Percentiles rank a stretch among this genome's conserved stretches.
Conservation (phyloP, 257 asterid species). For the Ballota nigra region DNA sequence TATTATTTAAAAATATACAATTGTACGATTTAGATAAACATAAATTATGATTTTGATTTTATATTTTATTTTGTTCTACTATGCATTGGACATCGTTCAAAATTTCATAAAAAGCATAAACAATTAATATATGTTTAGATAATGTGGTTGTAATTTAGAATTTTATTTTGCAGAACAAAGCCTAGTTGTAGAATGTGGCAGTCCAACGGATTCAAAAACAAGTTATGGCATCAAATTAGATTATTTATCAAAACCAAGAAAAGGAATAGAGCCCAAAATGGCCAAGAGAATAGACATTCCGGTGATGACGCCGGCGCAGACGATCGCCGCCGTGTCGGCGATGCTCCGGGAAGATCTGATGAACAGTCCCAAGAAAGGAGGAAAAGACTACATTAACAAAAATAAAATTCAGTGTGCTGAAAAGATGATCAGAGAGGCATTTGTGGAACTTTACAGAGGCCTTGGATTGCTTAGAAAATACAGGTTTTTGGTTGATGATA, state of each 20-base stretch:
- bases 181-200: too few relatives aligned
- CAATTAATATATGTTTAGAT: too few relatives aligned
- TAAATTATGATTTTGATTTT: too few relatives aligned
- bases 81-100: too few relatives aligned
- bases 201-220: slow-evolving; percentile 33
- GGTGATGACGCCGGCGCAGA: slow-evolving; percentile 75
- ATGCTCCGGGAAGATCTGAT: slow-evolving; percentile 84
- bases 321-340: slow-evolving; percentile 70
- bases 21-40: too few relatives aligned
- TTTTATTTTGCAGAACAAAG: slow-evolving; percentile 26
- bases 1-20: too few relatives aligned
- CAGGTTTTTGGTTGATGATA: slow-evolving; percentile 54
- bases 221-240: slow-evolving; percentile 56
- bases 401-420: slow-evolving; percentile 84
- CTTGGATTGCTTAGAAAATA: slow-evolving; percentile 77
- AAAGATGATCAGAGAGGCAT: slow-evolving; percentile 90
- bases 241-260: slow-evolving; percentile 51
- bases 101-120: too few relatives aligned
- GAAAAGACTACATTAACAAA: slow-evolving; percentile 52
- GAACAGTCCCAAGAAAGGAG: slow-evolving; percentile 62
- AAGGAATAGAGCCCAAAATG: slow-evolving; percentile 52
- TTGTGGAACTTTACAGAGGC: slow-evolving; percentile 89
- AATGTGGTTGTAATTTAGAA: too few relatives aligned
- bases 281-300: slow-evolving; percentile 79
- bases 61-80: too few relatives aligned